Conservation (phyloP, 306 rosid species). For the Ochetophila trinervis region DNA sequence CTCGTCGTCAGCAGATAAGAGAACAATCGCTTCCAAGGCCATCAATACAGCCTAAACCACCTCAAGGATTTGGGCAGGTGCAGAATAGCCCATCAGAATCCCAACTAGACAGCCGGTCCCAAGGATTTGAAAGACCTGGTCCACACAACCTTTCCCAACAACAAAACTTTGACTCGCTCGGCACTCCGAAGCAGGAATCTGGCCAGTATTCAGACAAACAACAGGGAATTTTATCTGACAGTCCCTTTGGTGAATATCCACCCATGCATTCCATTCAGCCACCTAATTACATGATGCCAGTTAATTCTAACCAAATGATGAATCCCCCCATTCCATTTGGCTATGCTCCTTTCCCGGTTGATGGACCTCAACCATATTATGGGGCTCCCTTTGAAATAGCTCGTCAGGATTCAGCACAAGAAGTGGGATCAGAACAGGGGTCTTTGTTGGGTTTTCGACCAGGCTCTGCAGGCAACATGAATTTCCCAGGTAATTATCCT, state of each 20-base stretch:
- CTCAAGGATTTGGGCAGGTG: conserved; percentile 61
- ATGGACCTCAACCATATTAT: conserved; percentile 73
- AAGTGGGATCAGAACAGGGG: conserved; percentile 61
- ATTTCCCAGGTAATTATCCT: conserved; percentile 52
- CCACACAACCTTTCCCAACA: conserved; percentile 48
- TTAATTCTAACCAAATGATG: conserved; percentile 64
- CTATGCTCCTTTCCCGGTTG: conserved; percentile 61
- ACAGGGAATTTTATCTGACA: conserved; percentile 59
- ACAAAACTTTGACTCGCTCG: conserved; percentile 41
- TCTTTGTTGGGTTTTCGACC: conserved; percentile 74
- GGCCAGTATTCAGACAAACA: conserved; percentile 62
- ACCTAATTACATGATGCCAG: conserved; percentile 47
- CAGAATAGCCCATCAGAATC: conserved; percentile 57
- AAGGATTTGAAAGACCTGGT: conserved; percentile 72
- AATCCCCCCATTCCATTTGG: conserved; percentile 69
- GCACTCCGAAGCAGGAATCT: conserved; percentile 51
- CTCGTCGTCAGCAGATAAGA: conserved; percentile 65
- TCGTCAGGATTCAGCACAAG: conserved; percentile 66
- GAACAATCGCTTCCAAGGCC: conserved; percentile 72
- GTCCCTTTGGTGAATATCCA: conserved; percentile 61
- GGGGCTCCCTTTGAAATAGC: conserved; percentile 66
- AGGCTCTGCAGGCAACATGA: conserved; percentile 48
- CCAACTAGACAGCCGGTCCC: conserved; percentile 52
- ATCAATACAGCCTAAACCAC: conserved; percentile 48
- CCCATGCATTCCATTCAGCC: conserved; percentile 62